These are phyloP conservation scores for Torulaspora quercuum DNA, from an alignment of 805 yeast genomes.

Conservation along the genomic window DNA sequence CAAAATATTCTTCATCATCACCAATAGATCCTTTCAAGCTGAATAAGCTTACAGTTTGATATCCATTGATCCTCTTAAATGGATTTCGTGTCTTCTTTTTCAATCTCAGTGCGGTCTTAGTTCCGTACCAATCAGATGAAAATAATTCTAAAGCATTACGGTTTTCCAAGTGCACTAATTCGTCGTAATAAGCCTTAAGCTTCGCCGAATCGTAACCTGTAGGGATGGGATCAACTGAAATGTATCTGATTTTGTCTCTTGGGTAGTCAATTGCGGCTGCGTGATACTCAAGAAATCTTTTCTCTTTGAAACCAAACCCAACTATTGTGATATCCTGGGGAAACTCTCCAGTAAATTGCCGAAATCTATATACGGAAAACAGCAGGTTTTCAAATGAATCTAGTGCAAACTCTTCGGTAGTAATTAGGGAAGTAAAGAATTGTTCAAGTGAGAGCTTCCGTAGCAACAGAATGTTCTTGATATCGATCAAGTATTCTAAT, in stretches of 20 bases:
- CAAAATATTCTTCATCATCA: slow-evolving; percentile 22
- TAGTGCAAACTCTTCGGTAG: slow-evolving; percentile 67
- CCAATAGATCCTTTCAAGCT: slow-evolving; percentile 10
- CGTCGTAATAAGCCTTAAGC: slow-evolving; percentile 42
- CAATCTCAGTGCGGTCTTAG: slow-evolving; percentile 39
- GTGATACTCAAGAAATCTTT: slow-evolving; percentile 56
- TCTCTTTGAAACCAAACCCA: slow-evolving; percentile 72
- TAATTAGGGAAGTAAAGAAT: slow-evolving; percentile 30
- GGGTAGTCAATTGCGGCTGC: slow-evolving; percentile 49
- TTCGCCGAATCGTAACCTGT: slow-evolving; percentile 27
- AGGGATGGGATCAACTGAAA: slow-evolving; percentile 59
- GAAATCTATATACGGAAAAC: slow-evolving; percentile 54
- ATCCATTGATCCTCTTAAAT: slow-evolving; percentile 43
- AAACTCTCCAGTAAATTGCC: slow-evolving; percentile 44
- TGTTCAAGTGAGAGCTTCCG: slow-evolving; percentile 16
- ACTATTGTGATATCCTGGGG: slow-evolving; percentile 56
- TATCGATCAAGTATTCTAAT: slow-evolving; percentile 8
- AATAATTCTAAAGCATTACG: slow-evolving; percentile 54
- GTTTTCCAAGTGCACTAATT: slow-evolving; percentile 48
- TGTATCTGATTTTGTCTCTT: slow-evolving; percentile 40
- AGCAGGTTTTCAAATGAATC: slow-evolving; percentile 78
- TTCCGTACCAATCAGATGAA: slow-evolving; percentile 55
- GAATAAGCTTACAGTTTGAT: slow-evolving; percentile 23
- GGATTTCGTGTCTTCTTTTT: slow-evolving; percentile 61
- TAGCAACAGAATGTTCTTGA: slow-evolving; percentile 4